These are phyloP conservation scores for Phaffomyces opuntiae DNA, from an alignment of 805 yeast species.

Conservation along the genomic window DNA sequence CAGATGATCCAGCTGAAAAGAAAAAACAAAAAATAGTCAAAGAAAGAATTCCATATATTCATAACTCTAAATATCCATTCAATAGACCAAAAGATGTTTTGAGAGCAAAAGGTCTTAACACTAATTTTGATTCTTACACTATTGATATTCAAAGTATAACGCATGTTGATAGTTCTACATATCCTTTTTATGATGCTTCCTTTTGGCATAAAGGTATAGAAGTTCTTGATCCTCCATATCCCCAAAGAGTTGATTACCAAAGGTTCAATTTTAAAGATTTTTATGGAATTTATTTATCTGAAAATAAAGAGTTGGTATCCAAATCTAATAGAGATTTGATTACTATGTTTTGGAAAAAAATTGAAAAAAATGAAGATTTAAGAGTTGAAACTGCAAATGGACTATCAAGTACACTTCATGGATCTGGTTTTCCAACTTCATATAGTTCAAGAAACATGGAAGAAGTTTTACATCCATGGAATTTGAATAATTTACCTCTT, in stretches of 20 bases:
- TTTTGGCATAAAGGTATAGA: slow-evolving; percentile 37
- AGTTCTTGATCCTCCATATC: slow-evolving; percentile 32
- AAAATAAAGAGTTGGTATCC: slow-evolving; percentile 22
- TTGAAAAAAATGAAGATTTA: slow-evolving; percentile 27
- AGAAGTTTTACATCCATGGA: slow-evolving; percentile 40
- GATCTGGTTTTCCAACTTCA: slow-evolving; percentile 28
- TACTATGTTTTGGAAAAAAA: slow-evolving; percentile 12
- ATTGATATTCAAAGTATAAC: slow-evolving; percentile 36
- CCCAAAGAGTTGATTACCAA: slow-evolving; percentile 34
- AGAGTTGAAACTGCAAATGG: slow-evolving; percentile 31
- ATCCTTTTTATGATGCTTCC: slow-evolving; percentile 35
- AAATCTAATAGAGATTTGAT: slow-evolving; percentile 18
- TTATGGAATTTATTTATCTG: slow-evolving; percentile 44
- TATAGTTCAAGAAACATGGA: background rate
- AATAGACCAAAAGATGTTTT: slow-evolving; percentile 40
- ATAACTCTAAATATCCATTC: slow-evolving; percentile 39
- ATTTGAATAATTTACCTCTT: slow-evolving; percentile 47
- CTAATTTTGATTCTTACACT: slow-evolving; percentile 42
- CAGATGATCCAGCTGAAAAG: background rate
- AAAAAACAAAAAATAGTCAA: slow-evolving; percentile 1
- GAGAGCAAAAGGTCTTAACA: slow-evolving; percentile 42
- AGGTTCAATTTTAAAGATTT: slow-evolving; percentile 50
- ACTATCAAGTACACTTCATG: slow-evolving; percentile 32
- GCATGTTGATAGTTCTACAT: slow-evolving; percentile 25
- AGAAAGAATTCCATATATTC: slow-evolving; percentile 29